A percentile compares a stretch with the other conserved stretches of the same genome.
Evolutionary conservation across 331 rosid genomes (phyloP).

Genomic region (Quercus lobata): DNA sequence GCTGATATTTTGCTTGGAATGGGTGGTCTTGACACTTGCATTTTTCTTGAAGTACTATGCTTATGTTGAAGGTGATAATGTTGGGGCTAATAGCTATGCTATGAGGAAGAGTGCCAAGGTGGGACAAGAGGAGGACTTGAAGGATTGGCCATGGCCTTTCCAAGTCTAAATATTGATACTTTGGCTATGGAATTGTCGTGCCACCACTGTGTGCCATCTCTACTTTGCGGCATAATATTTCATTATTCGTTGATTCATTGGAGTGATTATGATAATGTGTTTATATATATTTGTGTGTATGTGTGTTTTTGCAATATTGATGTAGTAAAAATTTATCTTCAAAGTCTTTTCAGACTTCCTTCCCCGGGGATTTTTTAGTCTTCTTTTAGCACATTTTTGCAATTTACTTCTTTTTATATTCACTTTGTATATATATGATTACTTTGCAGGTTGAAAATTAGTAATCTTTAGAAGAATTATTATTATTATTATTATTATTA

Average conservation of each 20-base stretch:
- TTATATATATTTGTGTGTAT: too few species aligned
- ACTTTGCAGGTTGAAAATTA: too few species aligned
- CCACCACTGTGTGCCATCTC: not conserved
- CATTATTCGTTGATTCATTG: not conserved
- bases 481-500: too few species aligned
- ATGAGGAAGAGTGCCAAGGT: constrained; percentile 62
- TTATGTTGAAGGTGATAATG: constrained; percentile 41
- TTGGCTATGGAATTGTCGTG: not conserved
- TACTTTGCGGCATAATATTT: not conserved
- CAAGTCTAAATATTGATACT: constrained; percentile 35
- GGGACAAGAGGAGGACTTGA: constrained; percentile 75
- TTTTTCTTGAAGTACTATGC: constrained; percentile 77
- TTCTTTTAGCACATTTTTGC: too few species aligned
- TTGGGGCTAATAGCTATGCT: constrained; percentile 19
- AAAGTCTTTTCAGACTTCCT: too few species aligned
- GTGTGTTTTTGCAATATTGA: too few species aligned
- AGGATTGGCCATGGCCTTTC: constrained; percentile 96
- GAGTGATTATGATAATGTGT: too few species aligned
- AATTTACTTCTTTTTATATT: too few species aligned
- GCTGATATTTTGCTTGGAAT: constrained; percentile 81
- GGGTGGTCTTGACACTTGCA: constrained; percentile 78
- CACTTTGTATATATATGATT: too few species aligned
- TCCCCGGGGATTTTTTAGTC: too few species aligned
- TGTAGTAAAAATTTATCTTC: too few species aligned
- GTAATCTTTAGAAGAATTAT: too few species aligned